Percentiles rank a stretch among this genome's conserved stretches.
Conservation (phyloP, 2,329 filamentous ascomycete species). For the Grosmannia huntii region DNA sequence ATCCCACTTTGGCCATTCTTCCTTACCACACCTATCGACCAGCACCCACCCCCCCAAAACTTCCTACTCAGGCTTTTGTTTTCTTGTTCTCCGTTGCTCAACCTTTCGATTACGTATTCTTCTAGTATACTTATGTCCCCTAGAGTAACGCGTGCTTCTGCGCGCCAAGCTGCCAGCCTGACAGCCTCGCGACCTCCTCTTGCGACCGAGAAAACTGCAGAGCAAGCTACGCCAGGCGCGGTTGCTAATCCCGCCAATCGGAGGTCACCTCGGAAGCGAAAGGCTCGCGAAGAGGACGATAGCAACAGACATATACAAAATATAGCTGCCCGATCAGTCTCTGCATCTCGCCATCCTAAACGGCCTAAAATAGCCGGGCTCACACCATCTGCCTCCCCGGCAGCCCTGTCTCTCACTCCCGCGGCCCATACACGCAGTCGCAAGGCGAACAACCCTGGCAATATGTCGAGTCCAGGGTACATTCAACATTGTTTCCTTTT, state of each 20-base stretch:
- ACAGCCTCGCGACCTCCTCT: constrained; percentile 25
- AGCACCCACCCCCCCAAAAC: not conserved
- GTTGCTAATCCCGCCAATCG: constrained; percentile 26
- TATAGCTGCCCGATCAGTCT: constrained; percentile 11
- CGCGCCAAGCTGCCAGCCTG: constrained; percentile 67
- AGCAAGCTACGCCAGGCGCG: constrained; percentile 17
- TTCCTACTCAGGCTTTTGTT: not conserved
- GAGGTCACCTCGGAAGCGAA: constrained; percentile 59
- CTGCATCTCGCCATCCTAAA: constrained; percentile 51
- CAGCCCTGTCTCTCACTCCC: constrained; percentile 19
- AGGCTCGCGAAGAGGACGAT: constrained; percentile 38
- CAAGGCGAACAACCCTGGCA: constrained; percentile 47
- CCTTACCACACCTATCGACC: not conserved
- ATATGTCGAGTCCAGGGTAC: constrained; percentile 66
- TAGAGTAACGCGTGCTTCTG: constrained; percentile 92
- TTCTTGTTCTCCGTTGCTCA: not conserved
- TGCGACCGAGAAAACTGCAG: constrained; percentile 27
- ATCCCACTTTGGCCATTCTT: no score
- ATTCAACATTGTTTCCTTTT: not conserved
- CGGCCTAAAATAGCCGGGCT: constrained; percentile 47
- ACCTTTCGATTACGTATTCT: not conserved
- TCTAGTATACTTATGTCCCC: constrained; percentile 67
- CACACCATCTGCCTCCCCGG: constrained; percentile 18
- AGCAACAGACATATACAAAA: constrained; percentile 32
- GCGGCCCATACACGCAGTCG: constrained; percentile 33